Base-by-base conservation (phyloP, 495 filamentous ascomycete species). In the Hyaloscypha hepaticicola region DNA sequence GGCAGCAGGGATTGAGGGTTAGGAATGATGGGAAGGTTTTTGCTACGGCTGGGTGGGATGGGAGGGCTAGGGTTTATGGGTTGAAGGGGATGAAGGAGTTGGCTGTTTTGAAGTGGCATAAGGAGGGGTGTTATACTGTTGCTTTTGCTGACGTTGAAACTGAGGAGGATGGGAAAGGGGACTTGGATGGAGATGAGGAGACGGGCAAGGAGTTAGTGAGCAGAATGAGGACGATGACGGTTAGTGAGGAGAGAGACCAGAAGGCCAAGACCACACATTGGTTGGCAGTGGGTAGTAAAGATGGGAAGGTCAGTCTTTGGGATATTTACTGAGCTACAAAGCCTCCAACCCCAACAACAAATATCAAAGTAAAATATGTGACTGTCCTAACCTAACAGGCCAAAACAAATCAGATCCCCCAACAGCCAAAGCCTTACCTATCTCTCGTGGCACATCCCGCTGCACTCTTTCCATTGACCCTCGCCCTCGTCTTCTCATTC, bases 241-340 rank as follows among this genome's bases (percentile, higher is more conserved):
- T 93, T 9, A 86, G 87, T 60, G 81, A 87, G 53, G 83, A 85
- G 69, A 77, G 92, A 61, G 81, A 85, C 3, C 76, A 79, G 41
- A 88, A 85, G 70, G 87, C 89, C 25, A 86, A 82, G 72, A 76
- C 76, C 33, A 88, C 85, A 38, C 95, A 97, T 74, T 98, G 95
- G 95, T 72, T 98, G 55, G 95, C 88, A 8, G 91, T 85, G 5
- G 95, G 96, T 3, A 89, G 90, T 60, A 99, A 98, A 74, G 95
- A 99, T 77, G 96, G 94, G 29, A 98, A 95, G 72, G 88, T 98
- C 61, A 94, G 90, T 72, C 80, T 99, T 75, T 99, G 95, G 95
- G 92, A 95, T 79, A 90, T 96, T 66, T 99, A 90, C 80, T 97
- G 53, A 64, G 19, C 19, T 4, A 0, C 9, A 45, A 8, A 11